These are phyloP conservation scores for Microthlaspi erraticum DNA, from an alignment of 345 rosid genomes.

Conservation along the genomic window DNA sequence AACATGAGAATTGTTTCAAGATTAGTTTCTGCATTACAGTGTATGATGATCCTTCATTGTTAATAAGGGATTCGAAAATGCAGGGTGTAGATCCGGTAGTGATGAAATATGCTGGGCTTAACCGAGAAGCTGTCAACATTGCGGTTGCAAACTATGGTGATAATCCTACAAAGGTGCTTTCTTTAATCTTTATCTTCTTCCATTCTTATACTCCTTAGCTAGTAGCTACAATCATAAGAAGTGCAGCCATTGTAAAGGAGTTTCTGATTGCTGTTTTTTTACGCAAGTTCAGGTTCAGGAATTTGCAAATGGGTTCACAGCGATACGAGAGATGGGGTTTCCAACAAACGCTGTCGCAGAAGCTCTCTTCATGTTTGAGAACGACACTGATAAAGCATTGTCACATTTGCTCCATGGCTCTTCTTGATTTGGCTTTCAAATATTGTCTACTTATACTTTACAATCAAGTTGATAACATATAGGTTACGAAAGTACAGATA, in stretches of 20 bases:
- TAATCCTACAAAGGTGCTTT: slow-evolving; percentile 73
- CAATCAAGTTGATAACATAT: slow-evolving; percentile 9
- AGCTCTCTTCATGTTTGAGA: slow-evolving; percentile 67
- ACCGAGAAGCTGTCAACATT: slow-evolving; percentile 67
- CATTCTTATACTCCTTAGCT: slow-evolving; percentile 4
- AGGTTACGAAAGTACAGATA: slow-evolving; percentile 9
- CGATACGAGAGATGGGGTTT: slow-evolving; percentile 85
- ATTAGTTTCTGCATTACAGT: background rate
- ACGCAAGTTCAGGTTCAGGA: slow-evolving; percentile 59
- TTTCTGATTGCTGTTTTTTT: background rate
- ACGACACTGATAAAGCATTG: slow-evolving; percentile 79
- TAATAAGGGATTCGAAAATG: slow-evolving; percentile 20
- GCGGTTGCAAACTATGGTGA: slow-evolving; percentile 91
- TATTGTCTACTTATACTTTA: slow-evolving; percentile 9
- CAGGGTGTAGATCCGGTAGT: slow-evolving; percentile 76
- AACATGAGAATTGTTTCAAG: background rate
- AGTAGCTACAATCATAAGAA: background rate
- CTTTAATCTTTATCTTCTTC: background rate
- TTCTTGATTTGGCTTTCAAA: slow-evolving; percentile 38
- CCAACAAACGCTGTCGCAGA: slow-evolving; percentile 66
- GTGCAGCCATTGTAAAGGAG: background rate
- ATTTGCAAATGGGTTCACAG: slow-evolving; percentile 62
- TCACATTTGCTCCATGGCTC: slow-evolving; percentile 60
- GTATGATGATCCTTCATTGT: slow-evolving; percentile 1
- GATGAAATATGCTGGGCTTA: slow-evolving; percentile 71